A percentile compares a stretch with the other conserved stretches of the same genome.
phyloP scores from a whole-genome alignment of 2,329 filamentous ascomycete species.

The Myrmaecium sp. region DNA sequence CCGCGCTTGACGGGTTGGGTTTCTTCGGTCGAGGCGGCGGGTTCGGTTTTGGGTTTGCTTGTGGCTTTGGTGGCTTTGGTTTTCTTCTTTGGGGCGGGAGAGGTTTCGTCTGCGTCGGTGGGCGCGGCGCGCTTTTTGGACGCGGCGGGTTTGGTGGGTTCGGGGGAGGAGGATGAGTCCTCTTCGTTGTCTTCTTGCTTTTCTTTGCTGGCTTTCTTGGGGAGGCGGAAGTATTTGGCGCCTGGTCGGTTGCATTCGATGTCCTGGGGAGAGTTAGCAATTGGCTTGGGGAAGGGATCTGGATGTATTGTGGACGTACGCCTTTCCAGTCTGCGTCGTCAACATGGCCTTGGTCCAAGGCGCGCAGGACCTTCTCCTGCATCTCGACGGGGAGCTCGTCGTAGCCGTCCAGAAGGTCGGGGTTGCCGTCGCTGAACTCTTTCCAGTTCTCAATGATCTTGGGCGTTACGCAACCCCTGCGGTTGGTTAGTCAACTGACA shows the following conservation, averaged over 20 bases:
- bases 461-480: constrained; percentile 79
- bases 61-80: no score
- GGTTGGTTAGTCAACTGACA: constrained; percentile 5
- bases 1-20: no score
- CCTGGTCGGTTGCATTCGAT: constrained; percentile 56
- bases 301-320: constrained; percentile 36
- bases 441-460: constrained; percentile 50
- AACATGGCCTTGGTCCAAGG: constrained; percentile 62
- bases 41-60: no score
- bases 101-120: no score
- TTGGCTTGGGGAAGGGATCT: constrained; percentile 7
- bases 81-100: no score
- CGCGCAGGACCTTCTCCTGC: constrained; percentile 57
- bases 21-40: no score
- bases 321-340: constrained; percentile 77
- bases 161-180: no score
- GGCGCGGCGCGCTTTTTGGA: no score
- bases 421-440: constrained; percentile 39
- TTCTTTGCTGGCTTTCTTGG: constrained; percentile 9
- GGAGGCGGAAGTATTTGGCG: constrained; percentile 41
- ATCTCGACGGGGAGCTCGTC: constrained; percentile 55
- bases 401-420: constrained; percentile 59
- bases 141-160: no score
- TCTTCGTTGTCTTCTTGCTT: constrained; percentile 13
- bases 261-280: constrained; percentile 37